Conservation (phyloP, 345 rosid species). For the Arabidopsis suecica region DNA sequence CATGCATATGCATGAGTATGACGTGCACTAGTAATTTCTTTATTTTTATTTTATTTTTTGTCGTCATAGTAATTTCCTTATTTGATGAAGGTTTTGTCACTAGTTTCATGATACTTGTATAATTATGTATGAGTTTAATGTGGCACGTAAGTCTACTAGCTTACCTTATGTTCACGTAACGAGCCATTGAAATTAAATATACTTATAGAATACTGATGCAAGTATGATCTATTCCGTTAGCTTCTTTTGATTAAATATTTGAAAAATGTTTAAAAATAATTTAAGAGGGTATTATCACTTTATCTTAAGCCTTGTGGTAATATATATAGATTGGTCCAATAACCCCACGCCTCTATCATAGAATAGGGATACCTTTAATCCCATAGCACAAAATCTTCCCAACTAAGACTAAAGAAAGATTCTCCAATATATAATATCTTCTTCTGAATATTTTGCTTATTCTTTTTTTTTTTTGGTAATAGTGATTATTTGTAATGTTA, state of each 20-base stretch:
- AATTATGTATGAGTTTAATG: constrained; percentile 34
- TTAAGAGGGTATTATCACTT: constrained; percentile 33
- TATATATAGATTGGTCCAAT: constrained; percentile 44
- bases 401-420: constrained; percentile 40
- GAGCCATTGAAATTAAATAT: constrained; percentile 10
- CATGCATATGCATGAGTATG: constrained; percentile 35
- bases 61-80: neutral
- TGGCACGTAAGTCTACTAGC: constrained; percentile 42
- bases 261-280: neutral
- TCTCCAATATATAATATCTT: constrained; percentile 34
- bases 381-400: constrained; percentile 38
- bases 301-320: constrained; percentile 29
- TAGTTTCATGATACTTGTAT: constrained; percentile 27
- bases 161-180: constrained; percentile 47
- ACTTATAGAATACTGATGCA: neutral
- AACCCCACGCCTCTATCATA: constrained; percentile 39
- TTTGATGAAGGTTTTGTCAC: constrained; percentile 15
- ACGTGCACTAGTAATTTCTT: neutral
- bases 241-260: neutral
- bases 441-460: neutral
- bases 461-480: neutral
- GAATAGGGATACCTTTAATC: constrained; percentile 42
- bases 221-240: constrained; percentile 12
- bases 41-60: neutral
- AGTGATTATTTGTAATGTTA: neutral